Evolutionary conservation across 148 eudicot genomes (phyloP), one percentile per base, ranked within the genome.

Genomic region (Simmondsia chinensis): DNA sequence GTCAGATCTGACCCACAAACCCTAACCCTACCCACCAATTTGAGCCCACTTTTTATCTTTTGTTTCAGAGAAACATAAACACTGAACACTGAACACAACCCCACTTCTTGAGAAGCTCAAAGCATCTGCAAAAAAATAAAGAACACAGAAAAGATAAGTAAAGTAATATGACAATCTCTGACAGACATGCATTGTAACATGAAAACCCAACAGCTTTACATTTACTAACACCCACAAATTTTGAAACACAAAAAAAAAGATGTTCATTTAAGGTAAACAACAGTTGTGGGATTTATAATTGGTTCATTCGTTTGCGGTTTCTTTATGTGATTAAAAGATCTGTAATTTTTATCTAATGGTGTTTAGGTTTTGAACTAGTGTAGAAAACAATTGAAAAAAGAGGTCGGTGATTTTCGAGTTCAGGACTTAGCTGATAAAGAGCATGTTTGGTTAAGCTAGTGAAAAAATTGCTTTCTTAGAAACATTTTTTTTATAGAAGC

Each of bases 101-200:
- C 31, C 68, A 45, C 35, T 45, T 49, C 62, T 44, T 44, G 58
- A 51, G 44, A 51, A 45, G 39, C 65, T 65, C 71, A 66, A 44
- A 65, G n/a, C 60, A 20, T 68, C 77, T 67, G 77, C 72, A 66
- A 50, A 38, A 46, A 43, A 39, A 1, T 20, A 53, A 52, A 6
- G 8, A 30, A 15, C 5, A 39, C 13, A 20, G 13, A 6, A 8
- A 28, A 46, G 10, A 33, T 0, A 10, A 13, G 12, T 18, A 10
- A 3, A 19, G n/a, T 5, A 1, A 9, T 22, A 50, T 27, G 44
- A 50, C 43, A 34, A 33, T 35, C 45, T 48, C 48, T 63, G 68
- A 56, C 61, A 45, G 41, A 40, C 34, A 19, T 26, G 28, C 48
- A 27, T 63, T 63, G 69, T 63, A 60, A 50, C 52, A 23, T 19